Evolutionary conservation across 306 rosid species (phyloP), one percentile per base, ranked within the genome.

Genomic region (Hylodesmum podocarpum): DNA sequence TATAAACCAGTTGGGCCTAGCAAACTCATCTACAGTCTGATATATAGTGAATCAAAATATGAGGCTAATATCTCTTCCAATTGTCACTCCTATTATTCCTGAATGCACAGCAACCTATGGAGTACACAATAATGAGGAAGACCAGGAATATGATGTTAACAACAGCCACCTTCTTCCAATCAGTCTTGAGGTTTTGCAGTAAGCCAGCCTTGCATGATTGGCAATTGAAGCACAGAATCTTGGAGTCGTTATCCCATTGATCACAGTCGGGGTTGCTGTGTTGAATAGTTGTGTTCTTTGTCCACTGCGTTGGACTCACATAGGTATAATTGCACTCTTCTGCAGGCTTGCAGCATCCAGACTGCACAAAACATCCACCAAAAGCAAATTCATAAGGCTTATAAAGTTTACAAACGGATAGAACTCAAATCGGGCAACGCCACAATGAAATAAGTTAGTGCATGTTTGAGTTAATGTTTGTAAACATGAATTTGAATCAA

Each of bases 281-380:
- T 1, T 1, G 3, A n/a, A 34, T 10, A n/a, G n/a, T 16, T 16
- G 3, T 4, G 0, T 76, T 0, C 4, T 55, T 81, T 0, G 0
- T 83, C 98, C 98, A 93, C 0, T 12, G 15, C 0, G 84, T 86
- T 15, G 97, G 89, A 28, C 22, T 21, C 22, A 1, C 37, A 64
- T 85, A 91, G 4, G 3, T 16, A 61, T 84, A 93, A 4, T 61
- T 8, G 8, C 98, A 94, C 4, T 70, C 84, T 3, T 79, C 66
- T 0, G 96, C 15, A 43, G 98, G 98, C 84, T 90, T 94, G 27
- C 97, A 94, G 70, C 97, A 94, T 63, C 98, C 98, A 64, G 94
- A 81, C 97, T 94, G 87, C 84, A 81, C 2, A 61, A 41, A 51
- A 62, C 19, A 77, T 14, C 5, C 57, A 33, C 10, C 25, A 50